Conservation (phyloP, 2,329 filamentous ascomycete species). For the Sclerotinia nivalis region DNA sequence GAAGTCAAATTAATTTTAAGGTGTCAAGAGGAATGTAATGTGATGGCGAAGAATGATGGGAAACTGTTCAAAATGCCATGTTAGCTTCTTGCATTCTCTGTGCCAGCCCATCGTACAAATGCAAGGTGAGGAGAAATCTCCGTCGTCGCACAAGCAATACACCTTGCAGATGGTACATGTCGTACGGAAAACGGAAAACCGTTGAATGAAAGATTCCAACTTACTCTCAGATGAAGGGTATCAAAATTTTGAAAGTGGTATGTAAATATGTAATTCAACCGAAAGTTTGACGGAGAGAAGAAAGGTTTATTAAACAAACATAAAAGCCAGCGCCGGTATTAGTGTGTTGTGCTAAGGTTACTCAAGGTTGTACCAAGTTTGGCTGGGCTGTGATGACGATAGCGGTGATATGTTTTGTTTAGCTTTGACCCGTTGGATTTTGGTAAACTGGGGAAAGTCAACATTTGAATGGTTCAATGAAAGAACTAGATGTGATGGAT, state of each 20-base stretch:
- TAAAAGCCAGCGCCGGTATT: too few species aligned
- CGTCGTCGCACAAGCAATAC: not conserved
- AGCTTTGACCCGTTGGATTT: not conserved
- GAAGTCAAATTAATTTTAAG: not conserved
- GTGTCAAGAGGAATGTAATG: slow-evolving; percentile 4
- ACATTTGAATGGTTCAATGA: not conserved
- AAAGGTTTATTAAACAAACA: not conserved
- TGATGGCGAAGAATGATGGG: slow-evolving; percentile 2
- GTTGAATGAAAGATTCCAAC: not conserved
- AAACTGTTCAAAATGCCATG: slow-evolving; percentile 2
- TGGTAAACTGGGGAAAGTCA: not conserved
- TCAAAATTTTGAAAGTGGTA: not conserved
- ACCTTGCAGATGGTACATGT: not conserved
- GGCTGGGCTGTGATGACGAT: not conserved
- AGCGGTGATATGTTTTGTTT: not conserved
- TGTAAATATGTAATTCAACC: not conserved
- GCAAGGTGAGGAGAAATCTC: not conserved
- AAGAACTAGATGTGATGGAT: not conserved
- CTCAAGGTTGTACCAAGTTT: not conserved
- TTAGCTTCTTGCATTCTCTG: slow-evolving; percentile 6
- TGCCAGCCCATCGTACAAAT: not conserved
- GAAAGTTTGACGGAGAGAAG: not conserved
- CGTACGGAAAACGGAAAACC: not conserved
- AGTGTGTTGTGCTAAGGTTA: not conserved
- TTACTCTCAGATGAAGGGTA: slow-evolving; percentile 11